Conservation (phyloP, 345 rosid genomes). For the Toxicodendron radicans region DNA sequence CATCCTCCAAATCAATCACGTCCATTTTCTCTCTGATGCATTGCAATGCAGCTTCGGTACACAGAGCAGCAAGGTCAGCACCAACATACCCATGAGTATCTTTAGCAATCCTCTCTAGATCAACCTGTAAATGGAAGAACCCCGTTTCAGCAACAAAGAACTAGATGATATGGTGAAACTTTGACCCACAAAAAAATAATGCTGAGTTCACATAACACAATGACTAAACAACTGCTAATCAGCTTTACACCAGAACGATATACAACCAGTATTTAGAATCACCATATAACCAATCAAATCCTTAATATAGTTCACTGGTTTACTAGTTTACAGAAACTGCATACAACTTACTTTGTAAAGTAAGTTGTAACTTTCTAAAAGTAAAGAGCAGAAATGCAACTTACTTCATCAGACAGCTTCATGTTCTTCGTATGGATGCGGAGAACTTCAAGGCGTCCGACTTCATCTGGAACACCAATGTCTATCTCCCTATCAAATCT, state of each 20-base stretch:
- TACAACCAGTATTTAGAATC: background rate
- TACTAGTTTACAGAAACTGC: background rate
- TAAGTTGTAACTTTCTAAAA: background rate
- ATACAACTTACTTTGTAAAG: background rate
- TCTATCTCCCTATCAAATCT: conserved; percentile 55
- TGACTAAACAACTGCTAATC: background rate
- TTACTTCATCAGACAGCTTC: conserved; percentile 51
- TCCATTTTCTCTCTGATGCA: conserved; percentile 81
- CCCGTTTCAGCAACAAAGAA: background rate
- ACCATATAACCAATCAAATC: background rate
- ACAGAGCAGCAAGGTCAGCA: conserved; percentile 71
- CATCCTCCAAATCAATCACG: conserved; percentile 69
- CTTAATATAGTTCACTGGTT: background rate
- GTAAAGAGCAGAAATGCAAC: conserved; percentile 3
- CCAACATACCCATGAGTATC: conserved; percentile 71
- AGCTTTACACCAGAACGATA: background rate
- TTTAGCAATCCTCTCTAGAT: conserved; percentile 58
- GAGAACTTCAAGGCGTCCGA: conserved; percentile 56
- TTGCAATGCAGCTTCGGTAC: conserved; percentile 74
- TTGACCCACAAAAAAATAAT: background rate
- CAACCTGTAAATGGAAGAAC: conserved; percentile 33
- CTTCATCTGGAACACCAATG: conserved; percentile 52
- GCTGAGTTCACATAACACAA: background rate
- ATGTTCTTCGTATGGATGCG: conserved; percentile 54
- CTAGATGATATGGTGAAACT: background rate